phyloP scores from a whole-genome alignment of 208 protist genomes.

The Strigomonas galati region DNA sequence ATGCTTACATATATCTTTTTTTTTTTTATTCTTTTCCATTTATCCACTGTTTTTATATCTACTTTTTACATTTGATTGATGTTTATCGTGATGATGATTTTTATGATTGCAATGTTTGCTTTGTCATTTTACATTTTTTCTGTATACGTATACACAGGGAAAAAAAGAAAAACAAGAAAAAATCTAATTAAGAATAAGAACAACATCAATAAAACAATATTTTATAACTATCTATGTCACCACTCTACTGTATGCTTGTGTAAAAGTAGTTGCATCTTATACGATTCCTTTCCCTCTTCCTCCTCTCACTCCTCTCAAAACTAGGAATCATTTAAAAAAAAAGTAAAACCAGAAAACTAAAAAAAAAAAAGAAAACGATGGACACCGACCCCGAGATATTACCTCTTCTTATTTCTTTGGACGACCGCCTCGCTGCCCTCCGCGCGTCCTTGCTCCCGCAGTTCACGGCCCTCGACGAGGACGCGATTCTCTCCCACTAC shows the following conservation, averaged over 20 bases:
- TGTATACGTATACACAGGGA: neutral
- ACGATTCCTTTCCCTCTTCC: slow-evolving; percentile 1
- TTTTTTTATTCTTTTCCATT: slow-evolving; percentile 17
- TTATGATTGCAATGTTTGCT: slow-evolving; percentile 1
- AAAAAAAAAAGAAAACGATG: too few relatives aligned
- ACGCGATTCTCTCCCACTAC: slow-evolving; percentile 66
- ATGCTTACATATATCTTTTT: neutral
- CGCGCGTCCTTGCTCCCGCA: slow-evolving; percentile 38
- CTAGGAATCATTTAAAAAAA: slow-evolving; percentile 3
- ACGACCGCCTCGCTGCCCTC: slow-evolving; percentile 53
- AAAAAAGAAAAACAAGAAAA: neutral
- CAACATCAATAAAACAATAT: too few relatives aligned
- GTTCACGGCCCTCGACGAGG: slow-evolving; percentile 24
- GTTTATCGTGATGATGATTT: slow-evolving; percentile 6
- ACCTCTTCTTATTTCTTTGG: slow-evolving; percentile 33
- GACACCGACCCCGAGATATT: too few relatives aligned
- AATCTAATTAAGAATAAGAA: too few relatives aligned
- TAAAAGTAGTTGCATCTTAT: slow-evolving; percentile 6
- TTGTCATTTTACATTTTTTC: slow-evolving; percentile 18
- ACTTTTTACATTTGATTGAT: slow-evolving; percentile 19
- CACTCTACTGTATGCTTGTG: neutral
- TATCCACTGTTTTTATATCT: too few relatives aligned
- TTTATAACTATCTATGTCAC: neutral
- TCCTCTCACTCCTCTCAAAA: slow-evolving; percentile 1
- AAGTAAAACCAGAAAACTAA: too few relatives aligned